phyloP scores from a whole-genome alignment of 352 stramenopile genomes.

The Globisporangium megalacanthum region DNA sequence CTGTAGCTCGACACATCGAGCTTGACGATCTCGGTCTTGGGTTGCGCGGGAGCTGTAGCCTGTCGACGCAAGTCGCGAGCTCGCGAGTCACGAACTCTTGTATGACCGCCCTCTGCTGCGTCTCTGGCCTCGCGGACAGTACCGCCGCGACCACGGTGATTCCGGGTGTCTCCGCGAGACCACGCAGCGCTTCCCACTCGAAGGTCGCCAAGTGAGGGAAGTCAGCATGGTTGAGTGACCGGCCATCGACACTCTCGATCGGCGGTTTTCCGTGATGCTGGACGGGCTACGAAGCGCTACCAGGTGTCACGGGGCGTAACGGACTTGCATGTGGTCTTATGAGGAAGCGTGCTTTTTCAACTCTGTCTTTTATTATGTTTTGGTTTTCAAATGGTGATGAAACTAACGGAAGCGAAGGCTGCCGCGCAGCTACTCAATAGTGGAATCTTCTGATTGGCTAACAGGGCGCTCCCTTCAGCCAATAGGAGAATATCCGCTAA shows the following conservation, averaged over 20 bases:
- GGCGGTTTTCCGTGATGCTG: neutral
- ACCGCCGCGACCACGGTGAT: neutral
- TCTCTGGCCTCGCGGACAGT: neutral
- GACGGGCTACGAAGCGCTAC: neutral
- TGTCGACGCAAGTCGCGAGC: neutral
- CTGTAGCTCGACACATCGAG: too few relatives aligned
- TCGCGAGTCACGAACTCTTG: conserved; percentile 3
- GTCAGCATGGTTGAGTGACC: neutral
- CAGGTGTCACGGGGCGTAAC: too few relatives aligned
- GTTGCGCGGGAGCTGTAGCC: neutral
- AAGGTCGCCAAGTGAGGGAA: neutral
- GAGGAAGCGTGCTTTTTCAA: too few relatives aligned
- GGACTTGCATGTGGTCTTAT: too few relatives aligned
- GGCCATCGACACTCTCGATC: neutral
- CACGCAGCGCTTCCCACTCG: neutral
- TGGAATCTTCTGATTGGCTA: neutral
- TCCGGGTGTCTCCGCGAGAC: neutral
- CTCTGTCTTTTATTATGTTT: too few relatives aligned
- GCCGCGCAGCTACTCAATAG: too few relatives aligned
- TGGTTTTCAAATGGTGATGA: too few relatives aligned
- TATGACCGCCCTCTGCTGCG: neutral
- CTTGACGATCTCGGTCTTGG: neutral
- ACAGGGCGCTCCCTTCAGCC: too few relatives aligned
- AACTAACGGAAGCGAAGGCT: too few relatives aligned
- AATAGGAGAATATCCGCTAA: too few relatives aligned